Evolutionary conservation across 1,284 basidiomycete species (phyloP), one percentile per base, ranked within the genome.

Genomic region (Baeospora myosura): DNA sequence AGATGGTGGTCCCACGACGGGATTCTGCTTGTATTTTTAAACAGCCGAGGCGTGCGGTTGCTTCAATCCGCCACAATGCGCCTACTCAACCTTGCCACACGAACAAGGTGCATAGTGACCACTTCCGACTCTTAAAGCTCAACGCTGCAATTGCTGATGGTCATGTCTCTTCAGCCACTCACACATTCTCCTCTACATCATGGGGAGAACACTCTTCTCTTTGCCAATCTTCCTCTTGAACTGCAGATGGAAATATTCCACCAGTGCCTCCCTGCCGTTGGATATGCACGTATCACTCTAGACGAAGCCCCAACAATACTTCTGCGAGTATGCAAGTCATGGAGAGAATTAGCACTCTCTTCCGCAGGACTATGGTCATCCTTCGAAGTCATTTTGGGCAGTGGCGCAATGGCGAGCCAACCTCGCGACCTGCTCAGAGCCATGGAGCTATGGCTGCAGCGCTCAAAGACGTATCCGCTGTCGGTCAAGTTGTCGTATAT

Each of bases 331-430:
- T 66, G 61, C 44, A 49, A 49, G 6, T 43, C 54, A 4, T 72
- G 69, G 69, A 58, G 58, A 46, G 31, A 50, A 3, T 30, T 69
- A 22, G 58, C 52, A 31, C 43, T 54, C 4, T 51, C 53, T 5
- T 61, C 63, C 0, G 60, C 68, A 12, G 57, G 54, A 29, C 51
- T 72, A 17, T 72, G 69, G 69, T 59, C 61, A 4, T 55, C 59
- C 0, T 69, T 72, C 42, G 53, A 61, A 38, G 45, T 69, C 25
- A 34, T 34, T 32, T 45, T 22, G 28, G 37, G 32, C 39, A 45
- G 5, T n/a, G 49, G 4, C 18, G 40, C 41, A 38, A 39, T 40
- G 10, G 49, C 47, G 3, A 20, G 32, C 12, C 38, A 48, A 30
- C 43, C 32, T 16, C 25, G 45, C 4, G 37, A 52, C 22, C 41